Conservation (phyloP, 345 rosid genomes). For the Geranium rotundifolium region DNA sequence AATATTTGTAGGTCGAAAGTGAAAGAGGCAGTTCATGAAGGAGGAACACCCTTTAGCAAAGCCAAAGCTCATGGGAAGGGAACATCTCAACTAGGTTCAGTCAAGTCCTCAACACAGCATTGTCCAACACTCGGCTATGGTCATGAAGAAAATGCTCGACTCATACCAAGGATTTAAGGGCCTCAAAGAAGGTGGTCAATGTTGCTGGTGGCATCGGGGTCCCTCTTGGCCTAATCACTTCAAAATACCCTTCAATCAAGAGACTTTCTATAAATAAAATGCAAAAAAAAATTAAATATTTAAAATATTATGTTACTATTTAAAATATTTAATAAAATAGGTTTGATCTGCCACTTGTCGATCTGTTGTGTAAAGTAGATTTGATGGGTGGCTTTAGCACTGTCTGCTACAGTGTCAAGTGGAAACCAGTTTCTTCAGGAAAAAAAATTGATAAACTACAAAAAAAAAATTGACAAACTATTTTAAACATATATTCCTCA, state of each 20-base stretch:
- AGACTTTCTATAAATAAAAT: too few relatives aligned
- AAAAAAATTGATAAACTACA: too few relatives aligned
- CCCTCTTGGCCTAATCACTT: constrained; percentile 31
- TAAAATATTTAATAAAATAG: too few relatives aligned
- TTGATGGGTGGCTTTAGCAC: too few relatives aligned
- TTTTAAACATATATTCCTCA: too few relatives aligned
- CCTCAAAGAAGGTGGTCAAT: constrained; percentile 38
- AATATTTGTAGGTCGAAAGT: constrained; percentile 28
- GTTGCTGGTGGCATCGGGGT: constrained; percentile 66
- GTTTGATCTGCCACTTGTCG: too few relatives aligned
- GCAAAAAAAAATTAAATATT: too few relatives aligned
- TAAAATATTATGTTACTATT: too few relatives aligned
- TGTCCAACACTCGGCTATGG: constrained; percentile 36
- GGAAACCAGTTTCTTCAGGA: too few relatives aligned
- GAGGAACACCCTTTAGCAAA: constrained; percentile 52
- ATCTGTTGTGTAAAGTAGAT: too few relatives aligned
- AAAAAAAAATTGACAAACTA: too few relatives aligned
- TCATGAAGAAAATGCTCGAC: constrained; percentile 44
- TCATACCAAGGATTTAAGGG: constrained; percentile 43
- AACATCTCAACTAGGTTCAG: constrained; percentile 40
- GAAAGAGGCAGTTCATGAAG: constrained; percentile 40
- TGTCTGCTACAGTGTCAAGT: too few relatives aligned
- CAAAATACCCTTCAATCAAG: constrained; percentile 31
- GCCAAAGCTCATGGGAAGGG: constrained; percentile 58
- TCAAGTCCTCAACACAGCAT: constrained; percentile 40